Conservation (phyloP, 805 yeast species). For the Kodamaea kaohsiungensis region DNA sequence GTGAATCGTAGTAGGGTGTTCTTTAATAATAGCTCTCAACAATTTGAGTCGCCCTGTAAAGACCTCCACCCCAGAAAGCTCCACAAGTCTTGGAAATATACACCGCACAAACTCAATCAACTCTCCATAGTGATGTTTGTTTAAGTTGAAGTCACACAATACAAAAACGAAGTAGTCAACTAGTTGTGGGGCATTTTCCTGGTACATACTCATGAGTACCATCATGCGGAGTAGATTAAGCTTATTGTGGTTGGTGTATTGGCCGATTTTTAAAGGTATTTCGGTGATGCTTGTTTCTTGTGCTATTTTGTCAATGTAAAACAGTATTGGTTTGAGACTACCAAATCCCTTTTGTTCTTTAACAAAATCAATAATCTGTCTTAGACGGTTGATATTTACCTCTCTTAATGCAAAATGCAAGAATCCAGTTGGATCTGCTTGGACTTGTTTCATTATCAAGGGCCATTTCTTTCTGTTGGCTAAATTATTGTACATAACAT, state of each 20-base stretch:
- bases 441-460: neutral
- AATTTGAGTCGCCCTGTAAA: neutral
- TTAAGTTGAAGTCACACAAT: slow-evolving; percentile 31
- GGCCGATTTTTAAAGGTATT: slow-evolving; percentile 22
- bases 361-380: neutral
- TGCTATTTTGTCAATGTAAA: neutral
- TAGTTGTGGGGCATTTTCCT: slow-evolving; percentile 1
- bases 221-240: slow-evolving; percentile 18
- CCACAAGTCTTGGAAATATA: slow-evolving; percentile 14
- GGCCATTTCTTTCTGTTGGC: neutral
- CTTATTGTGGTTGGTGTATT: slow-evolving; percentile 18
- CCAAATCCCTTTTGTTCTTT: neutral
- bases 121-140: slow-evolving; percentile 15
- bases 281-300: slow-evolving; percentile 1
- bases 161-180: slow-evolving; percentile 17
- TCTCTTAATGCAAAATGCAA: neutral
- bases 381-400: neutral
- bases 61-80: neutral
- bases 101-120: slow-evolving; percentile 19
- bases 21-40: slow-evolving; percentile 11
- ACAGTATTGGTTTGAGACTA: neutral
- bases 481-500: neutral
- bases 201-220: slow-evolving; percentile 8
- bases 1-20: slow-evolving; percentile 2
- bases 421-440: neutral